Conservation (phyloP, 1,284 basidiomycete genomes). For the Trametes polyzona region DNA sequence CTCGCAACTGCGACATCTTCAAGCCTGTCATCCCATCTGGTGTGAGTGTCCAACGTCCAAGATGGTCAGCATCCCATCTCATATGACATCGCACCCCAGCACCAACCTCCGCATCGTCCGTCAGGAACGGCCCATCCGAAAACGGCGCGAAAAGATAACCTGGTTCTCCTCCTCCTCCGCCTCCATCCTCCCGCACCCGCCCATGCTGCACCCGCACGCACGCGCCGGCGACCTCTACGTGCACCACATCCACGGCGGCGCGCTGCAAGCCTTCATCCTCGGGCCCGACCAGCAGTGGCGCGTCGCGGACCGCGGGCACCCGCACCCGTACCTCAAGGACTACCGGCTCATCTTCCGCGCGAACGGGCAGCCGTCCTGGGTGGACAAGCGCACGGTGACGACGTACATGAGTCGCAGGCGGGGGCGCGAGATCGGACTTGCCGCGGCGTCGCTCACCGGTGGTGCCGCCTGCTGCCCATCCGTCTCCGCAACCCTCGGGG, state of each 20-base stretch:
- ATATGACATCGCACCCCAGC: too few relatives aligned
- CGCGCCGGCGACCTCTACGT: not conserved
- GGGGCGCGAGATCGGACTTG: not conserved
- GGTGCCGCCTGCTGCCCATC: too few relatives aligned
- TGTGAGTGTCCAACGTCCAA: not conserved
- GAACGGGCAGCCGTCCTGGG: conserved; percentile 9
- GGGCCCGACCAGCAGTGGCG: not conserved
- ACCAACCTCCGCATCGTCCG: not conserved
- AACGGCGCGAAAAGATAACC: not conserved
- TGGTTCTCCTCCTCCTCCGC: not conserved
- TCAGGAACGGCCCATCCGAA: not conserved
- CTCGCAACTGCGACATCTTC: too few relatives aligned
- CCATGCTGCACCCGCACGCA: not conserved
- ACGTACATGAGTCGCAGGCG: not conserved
- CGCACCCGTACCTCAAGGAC: not conserved
- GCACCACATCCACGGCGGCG: not conserved
- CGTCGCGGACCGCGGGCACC: not conserved
- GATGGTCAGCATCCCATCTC: too few relatives aligned
- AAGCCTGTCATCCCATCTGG: too few relatives aligned
- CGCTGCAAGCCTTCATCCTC: not conserved
- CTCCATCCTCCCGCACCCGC: not conserved
- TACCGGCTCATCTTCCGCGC: not conserved
- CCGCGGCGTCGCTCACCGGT: too few relatives aligned
- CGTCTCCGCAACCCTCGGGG: too few relatives aligned
- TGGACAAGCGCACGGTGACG: not conserved